phyloP scores from a whole-genome alignment of 2,329 filamentous ascomycete genomes.

The Neoascochyta sp. region DNA sequence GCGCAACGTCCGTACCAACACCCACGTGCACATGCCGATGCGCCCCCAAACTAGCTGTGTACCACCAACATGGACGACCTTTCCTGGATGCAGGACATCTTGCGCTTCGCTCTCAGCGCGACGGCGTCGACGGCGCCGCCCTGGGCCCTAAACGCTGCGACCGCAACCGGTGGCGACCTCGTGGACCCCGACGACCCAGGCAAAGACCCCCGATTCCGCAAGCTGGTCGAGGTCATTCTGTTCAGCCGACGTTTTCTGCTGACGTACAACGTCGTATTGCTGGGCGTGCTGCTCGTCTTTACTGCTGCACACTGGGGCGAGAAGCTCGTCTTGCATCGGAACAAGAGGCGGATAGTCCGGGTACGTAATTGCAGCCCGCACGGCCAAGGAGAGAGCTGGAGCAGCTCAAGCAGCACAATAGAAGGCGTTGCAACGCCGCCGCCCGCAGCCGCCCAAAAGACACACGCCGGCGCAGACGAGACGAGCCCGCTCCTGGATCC shows the following conservation, averaged over 20 bases:
- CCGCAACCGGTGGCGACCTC: slow-evolving; percentile 10
- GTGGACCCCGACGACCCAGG: slow-evolving; percentile 30
- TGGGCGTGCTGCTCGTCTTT: slow-evolving; percentile 37
- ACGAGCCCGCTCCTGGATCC: slow-evolving; percentile 32
- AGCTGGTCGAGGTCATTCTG: slow-evolving; percentile 37
- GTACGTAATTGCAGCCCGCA: neutral
- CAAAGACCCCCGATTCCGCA: slow-evolving; percentile 35
- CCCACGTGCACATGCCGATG: slow-evolving; percentile 9
- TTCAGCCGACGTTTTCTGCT: slow-evolving; percentile 39
- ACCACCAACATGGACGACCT: slow-evolving; percentile 9
- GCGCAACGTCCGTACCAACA: too few relatives aligned
- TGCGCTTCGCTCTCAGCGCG: slow-evolving; percentile 23
- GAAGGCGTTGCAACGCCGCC: slow-evolving; percentile 36
- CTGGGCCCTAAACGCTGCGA: slow-evolving; percentile 8
- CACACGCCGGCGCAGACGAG: slow-evolving; percentile 23
- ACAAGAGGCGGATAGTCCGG: slow-evolving; percentile 5
- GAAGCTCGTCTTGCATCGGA: slow-evolving; percentile 19
- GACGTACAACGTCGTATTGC: slow-evolving; percentile 41
- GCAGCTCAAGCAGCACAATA: slow-evolving; percentile 41
- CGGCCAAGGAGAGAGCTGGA: slow-evolving; percentile 24
- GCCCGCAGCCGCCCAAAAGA: slow-evolving; percentile 9
- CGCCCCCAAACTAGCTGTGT: neutral
- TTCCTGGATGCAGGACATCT: slow-evolving; percentile 21
- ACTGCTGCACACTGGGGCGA: slow-evolving; percentile 38
- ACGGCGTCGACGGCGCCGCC: slow-evolving; percentile 20